Conservation (phyloP, 768 basidiomycete genomes). For the Suillus alpinus region DNA sequence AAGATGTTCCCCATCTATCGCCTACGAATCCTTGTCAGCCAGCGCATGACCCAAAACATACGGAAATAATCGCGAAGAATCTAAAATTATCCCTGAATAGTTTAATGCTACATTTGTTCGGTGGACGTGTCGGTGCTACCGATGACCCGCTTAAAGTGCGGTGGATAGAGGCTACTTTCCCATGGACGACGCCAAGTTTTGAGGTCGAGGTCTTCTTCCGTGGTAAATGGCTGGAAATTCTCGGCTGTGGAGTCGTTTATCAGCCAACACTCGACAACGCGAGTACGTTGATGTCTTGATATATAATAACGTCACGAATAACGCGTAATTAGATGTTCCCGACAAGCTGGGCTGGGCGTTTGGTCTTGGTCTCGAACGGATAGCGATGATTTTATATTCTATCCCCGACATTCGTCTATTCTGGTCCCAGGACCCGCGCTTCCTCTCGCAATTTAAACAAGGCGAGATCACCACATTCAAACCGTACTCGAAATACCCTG, state of each 20-base stretch:
- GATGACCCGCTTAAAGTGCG: constrained; percentile 80
- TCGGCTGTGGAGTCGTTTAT: constrained; percentile 89
- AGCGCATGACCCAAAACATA: constrained; percentile 69
- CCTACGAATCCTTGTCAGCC: constrained; percentile 78
- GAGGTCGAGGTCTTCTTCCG: constrained; percentile 97
- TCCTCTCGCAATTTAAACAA: constrained; percentile 79
- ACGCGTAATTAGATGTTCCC: constrained; percentile 51
- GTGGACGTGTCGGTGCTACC: constrained; percentile 47
- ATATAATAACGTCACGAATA: constrained; percentile 10
- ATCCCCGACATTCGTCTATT: constrained; percentile 98
- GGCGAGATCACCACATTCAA: constrained; percentile 81
- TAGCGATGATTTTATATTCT: constrained; percentile 95
- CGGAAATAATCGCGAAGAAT: constrained; percentile 76
- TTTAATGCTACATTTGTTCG: constrained; percentile 81
- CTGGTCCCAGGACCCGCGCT: constrained; percentile 89
- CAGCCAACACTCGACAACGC: constrained; percentile 87
- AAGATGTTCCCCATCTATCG: constrained; percentile 77
- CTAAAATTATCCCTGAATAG: constrained; percentile 88
- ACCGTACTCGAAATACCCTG: constrained; percentile 90
- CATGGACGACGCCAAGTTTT: constrained; percentile 96
- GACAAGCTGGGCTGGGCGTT: constrained; percentile 97
- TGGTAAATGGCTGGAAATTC: constrained; percentile 95
- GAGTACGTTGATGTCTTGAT: constrained; percentile 48
- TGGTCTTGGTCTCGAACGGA: constrained; percentile 93
- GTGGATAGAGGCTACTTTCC: constrained; percentile 98